Percentiles rank a stretch among this genome's conserved stretches.
phyloP scores from a whole-genome alignment of 1,139 yeast genomes.

The Insectozyma bohioensis region DNA sequence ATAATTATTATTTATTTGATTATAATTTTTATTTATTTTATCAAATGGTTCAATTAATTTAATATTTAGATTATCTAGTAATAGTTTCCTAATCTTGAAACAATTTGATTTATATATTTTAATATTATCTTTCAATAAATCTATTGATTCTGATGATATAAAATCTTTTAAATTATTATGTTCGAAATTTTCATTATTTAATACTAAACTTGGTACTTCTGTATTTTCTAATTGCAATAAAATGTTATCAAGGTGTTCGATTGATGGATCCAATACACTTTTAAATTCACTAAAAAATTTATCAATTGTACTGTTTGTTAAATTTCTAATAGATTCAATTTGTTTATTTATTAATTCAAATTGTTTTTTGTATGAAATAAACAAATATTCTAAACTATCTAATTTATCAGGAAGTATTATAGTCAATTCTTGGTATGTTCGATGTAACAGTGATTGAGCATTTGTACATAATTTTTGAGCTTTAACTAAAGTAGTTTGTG shows the following conservation, averaged over 20 bases:
- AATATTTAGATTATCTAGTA: constrained; percentile 20
- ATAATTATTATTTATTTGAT: constrained; percentile 20
- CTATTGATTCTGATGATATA: constrained; percentile 36
- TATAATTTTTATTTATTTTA: constrained; percentile 17
- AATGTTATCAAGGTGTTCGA: constrained; percentile 27
- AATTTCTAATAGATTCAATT: constrained; percentile 4
- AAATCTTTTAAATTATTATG: constrained; percentile 25
- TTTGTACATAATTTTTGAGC: constrained; percentile 33
- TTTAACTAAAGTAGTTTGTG: constrained; percentile 26
- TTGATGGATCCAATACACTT: constrained; percentile 19
- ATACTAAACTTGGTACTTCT: constrained; percentile 30
- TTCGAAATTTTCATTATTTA: constrained; percentile 7
- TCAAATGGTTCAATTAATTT: constrained; percentile 18
- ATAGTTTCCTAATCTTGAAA: constrained; percentile 21
- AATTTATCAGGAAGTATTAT: constrained; percentile 24
- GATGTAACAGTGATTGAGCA: constrained; percentile 33
- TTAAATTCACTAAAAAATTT: constrained; percentile 9
- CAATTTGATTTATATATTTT: constrained; percentile 29
- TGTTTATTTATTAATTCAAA: constrained; percentile 15
- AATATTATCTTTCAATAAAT: constrained; percentile 26
- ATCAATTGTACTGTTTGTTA: constrained; percentile 4
- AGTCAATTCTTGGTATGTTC: constrained; percentile 23
- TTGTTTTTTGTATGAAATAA: constrained; percentile 19
- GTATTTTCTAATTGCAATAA: constrained; percentile 24
- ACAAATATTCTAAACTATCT: constrained; percentile 22